A percentile compares a stretch with the other conserved stretches of the same genome.
These are phyloP conservation scores for Ceratocystiopsis minuta DNA, from an alignment of 2,329 filamentous ascomycete genomes.

Conservation along the genomic window DNA sequence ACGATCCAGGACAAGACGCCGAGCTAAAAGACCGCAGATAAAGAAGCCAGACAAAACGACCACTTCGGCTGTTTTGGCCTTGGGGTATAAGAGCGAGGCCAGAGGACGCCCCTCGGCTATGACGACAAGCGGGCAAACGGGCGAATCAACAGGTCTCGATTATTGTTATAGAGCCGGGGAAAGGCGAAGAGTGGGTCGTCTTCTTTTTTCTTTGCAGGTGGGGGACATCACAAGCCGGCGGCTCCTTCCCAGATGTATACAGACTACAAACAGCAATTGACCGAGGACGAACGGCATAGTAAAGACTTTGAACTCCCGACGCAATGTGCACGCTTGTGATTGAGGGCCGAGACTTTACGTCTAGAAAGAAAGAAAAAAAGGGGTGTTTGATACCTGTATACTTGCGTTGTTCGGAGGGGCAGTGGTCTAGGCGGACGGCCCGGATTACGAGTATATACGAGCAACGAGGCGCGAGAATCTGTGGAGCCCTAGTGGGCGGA, in stretches of 20 bases:
- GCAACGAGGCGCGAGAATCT: too few relatives aligned
- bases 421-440: too few relatives aligned
- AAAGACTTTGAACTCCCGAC: not conserved
- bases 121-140: conserved; percentile 13
- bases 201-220: too few relatives aligned
- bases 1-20: conserved; percentile 1
- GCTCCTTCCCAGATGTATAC: not conserved
- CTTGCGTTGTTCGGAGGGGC: too few relatives aligned
- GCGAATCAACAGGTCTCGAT: conserved; percentile 13
- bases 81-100: conserved; percentile 6
- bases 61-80: not conserved
- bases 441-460: too few relatives aligned
- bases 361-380: too few relatives aligned
- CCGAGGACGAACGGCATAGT: conserved; percentile 1
- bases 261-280: conserved; percentile 3
- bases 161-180: conserved; percentile 9
- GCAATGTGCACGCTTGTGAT: too few relatives aligned
- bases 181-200: too few relatives aligned
- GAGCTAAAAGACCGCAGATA: conserved; percentile 10
- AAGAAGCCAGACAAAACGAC: conserved; percentile 6
- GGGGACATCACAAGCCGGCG: conserved; percentile 6
- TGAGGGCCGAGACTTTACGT: too few relatives aligned
- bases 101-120: conserved; percentile 12
- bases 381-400: too few relatives aligned
- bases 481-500: too few relatives aligned